phyloP scores from a whole-genome alignment of 2,329 filamentous ascomycete species.

The Claviceps paspali region DNA sequence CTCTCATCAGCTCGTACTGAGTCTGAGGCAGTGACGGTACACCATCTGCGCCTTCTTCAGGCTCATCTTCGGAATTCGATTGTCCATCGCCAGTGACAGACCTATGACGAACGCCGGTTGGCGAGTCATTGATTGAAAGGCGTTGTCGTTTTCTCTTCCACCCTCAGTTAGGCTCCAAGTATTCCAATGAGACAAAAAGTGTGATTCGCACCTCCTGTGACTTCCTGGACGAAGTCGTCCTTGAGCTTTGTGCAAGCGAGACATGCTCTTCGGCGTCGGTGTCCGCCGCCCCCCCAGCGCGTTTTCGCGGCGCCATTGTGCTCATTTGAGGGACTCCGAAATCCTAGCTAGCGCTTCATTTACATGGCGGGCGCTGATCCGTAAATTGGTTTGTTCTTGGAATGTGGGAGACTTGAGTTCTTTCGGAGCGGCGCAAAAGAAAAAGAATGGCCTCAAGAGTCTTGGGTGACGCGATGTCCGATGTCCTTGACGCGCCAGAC shows the following conservation, averaged over 20 bases:
- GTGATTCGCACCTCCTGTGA: constrained; percentile 1
- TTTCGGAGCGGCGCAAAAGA: too few relatives aligned
- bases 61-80: constrained; percentile 3
- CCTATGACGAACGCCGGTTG: neutral
- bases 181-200: neutral
- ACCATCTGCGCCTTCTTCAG: neutral
- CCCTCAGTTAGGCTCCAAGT: neutral
- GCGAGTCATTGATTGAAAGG: constrained; percentile 1
- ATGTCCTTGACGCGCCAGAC: too few relatives aligned
- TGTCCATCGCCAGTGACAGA: neutral
- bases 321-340: neutral
- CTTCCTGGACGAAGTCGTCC: neutral
- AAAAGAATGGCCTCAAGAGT: too few relatives aligned
- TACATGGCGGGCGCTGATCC: too few relatives aligned
- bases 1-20: constrained; percentile 47
- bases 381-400: too few relatives aligned
- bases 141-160: constrained; percentile 12
- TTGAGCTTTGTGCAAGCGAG: neutral
- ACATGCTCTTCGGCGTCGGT: neutral
- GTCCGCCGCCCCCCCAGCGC: constrained; percentile 19
- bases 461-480: too few relatives aligned
- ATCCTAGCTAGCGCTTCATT: too few relatives aligned
- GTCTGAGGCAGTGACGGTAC: constrained; percentile 28
- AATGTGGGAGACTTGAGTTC: too few relatives aligned
- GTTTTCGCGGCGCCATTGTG: constrained; percentile 24